Percentiles rank a stretch among this genome's conserved stretches.
These are phyloP conservation scores for Neurospora sp. DNA, from an alignment of 495 filamentous ascomycete species.

Conservation along the genomic window DNA sequence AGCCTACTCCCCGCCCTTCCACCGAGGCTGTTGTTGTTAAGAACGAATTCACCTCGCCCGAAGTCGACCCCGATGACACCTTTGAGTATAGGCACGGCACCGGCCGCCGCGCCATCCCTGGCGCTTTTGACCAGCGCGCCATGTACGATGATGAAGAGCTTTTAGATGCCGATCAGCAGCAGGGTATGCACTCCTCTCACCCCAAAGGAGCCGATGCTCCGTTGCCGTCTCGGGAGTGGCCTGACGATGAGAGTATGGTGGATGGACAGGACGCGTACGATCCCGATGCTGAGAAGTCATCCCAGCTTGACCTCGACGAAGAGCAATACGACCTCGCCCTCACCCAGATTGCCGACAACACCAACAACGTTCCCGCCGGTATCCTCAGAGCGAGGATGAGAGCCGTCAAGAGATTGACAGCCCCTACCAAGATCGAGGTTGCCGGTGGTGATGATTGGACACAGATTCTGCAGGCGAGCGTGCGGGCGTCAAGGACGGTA, in stretches of 20 bases:
- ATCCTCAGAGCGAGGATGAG: constrained; percentile 46
- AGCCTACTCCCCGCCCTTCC: constrained; percentile 3
- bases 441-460: constrained; percentile 66
- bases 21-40: constrained; percentile 6
- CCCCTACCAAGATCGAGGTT: constrained; percentile 50
- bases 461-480: constrained; percentile 80
- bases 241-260: constrained; percentile 51
- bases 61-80: constrained; percentile 58
- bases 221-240: constrained; percentile 51
- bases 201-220: constrained; percentile 67
- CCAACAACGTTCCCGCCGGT: constrained; percentile 38
- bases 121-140: constrained; percentile 59
- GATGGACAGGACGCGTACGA: constrained; percentile 51
- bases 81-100: constrained; percentile 63
- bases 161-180: constrained; percentile 30
- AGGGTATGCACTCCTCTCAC: constrained; percentile 88
- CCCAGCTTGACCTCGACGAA: constrained; percentile 18
- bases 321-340: constrained; percentile 38
- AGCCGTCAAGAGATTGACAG: constrained; percentile 44
- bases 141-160: constrained; percentile 37
- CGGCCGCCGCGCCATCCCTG: constrained; percentile 52
- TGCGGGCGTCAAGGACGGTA: constrained; percentile 74
- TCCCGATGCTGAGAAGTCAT: constrained; percentile 19
- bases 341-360: constrained; percentile 25
- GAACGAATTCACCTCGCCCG: constrained; percentile 21